A percentile compares a stretch with the other conserved stretches of the same genome.
These are phyloP conservation scores for Nothophaeocryptopus gaeumannii DNA, from an alignment of 2,329 filamentous ascomycete genomes.

Conservation along the genomic window DNA sequence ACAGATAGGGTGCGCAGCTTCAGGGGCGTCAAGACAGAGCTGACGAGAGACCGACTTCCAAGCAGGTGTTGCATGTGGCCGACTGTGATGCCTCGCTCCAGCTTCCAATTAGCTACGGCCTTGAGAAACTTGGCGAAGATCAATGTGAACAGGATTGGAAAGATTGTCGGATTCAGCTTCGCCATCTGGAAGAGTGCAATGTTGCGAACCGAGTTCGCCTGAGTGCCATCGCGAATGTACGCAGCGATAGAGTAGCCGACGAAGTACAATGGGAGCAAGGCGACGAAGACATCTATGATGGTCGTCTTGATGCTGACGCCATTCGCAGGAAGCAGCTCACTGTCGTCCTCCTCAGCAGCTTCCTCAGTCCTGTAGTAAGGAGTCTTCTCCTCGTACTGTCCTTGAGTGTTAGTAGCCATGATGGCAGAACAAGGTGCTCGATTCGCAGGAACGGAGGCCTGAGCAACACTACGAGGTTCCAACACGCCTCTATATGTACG, in stretches of 20 bases:
- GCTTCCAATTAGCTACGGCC: slow-evolving; percentile 11
- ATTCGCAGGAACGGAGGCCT: too few species aligned
- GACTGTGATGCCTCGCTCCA: slow-evolving; percentile 16
- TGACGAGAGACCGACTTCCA: slow-evolving; percentile 14
- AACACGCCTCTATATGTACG: too few species aligned
- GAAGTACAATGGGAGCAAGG: slow-evolving; percentile 16
- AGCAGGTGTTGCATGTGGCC: slow-evolving; percentile 15
- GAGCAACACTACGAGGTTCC: too few species aligned
- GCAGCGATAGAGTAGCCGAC: slow-evolving; percentile 11
- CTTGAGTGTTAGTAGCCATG: too few species aligned
- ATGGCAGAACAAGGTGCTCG: too few species aligned
- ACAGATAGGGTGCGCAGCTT: slow-evolving; percentile 8
- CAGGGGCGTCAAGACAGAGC: slow-evolving; percentile 9
- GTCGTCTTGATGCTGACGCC: too few species aligned
- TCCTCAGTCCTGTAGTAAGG: too few species aligned
- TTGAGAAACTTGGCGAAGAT: slow-evolving; percentile 18
- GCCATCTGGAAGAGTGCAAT: slow-evolving; percentile 15
- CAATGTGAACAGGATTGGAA: slow-evolving; percentile 16
- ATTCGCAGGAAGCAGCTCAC: too few species aligned
- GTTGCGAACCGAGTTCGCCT: slow-evolving; percentile 6
- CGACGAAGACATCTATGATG: slow-evolving; percentile 11
- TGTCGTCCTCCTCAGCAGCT: too few species aligned
- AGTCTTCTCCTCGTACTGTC: too few species aligned
- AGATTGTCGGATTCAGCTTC: slow-evolving; percentile 16
- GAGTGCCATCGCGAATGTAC: slow-evolving; percentile 13